Evolutionary conservation across 2,329 filamentous ascomycete genomes (phyloP), one percentile per base, ranked within the genome.

Genomic region (Colletotrichum sojae): DNA sequence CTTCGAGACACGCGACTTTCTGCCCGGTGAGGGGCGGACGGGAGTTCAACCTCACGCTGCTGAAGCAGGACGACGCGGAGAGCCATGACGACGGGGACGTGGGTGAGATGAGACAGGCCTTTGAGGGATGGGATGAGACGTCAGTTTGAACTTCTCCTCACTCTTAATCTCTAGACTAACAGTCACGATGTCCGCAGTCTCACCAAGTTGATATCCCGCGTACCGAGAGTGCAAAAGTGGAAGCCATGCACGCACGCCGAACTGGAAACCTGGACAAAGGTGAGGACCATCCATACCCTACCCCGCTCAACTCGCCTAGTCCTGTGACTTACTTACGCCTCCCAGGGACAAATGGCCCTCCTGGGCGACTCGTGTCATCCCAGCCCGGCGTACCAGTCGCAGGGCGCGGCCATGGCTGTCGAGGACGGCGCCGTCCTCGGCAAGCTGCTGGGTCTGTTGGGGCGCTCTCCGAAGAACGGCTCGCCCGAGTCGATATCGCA

Each of bases 381-480:
- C 4, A 74, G 72, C 22, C 58, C 72, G 0, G 75, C 75, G 0
- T 73, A 76, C 53, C 72, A 76, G 20, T 73, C 70, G 3, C 75
- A 77, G 45, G 75, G 75, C 1, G 75, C 72, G 5, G 75, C 75
- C 27, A 73, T 73, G 68, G 73, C 71, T 3, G 70, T 74, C 43
- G 74, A 76, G 31, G 75, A 77, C 39, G 75, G 71, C 2, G 70
- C 73, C 15, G 55, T 75, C 2, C 61, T 77, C 3, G 73, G 70
- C 12, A 71, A 67, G 0, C 71, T 77, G 8, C 89, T 52, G 8
- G 67, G 67, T 16, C 8, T 68, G 4, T 36, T 61, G 3, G 46
- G 40, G 1, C 13, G 8, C n/a, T 20, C 18, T 13, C 12, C 12
- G 1, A 0, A n/a, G 2, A 49, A 15, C 2, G 15, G 18, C n/a